A percentile compares a stretch with the other conserved stretches of the same genome.
These are phyloP conservation scores for Mortierella sp. DNA, from an alignment of 371 early-diverging fungal species.

Conservation along the genomic window DNA sequence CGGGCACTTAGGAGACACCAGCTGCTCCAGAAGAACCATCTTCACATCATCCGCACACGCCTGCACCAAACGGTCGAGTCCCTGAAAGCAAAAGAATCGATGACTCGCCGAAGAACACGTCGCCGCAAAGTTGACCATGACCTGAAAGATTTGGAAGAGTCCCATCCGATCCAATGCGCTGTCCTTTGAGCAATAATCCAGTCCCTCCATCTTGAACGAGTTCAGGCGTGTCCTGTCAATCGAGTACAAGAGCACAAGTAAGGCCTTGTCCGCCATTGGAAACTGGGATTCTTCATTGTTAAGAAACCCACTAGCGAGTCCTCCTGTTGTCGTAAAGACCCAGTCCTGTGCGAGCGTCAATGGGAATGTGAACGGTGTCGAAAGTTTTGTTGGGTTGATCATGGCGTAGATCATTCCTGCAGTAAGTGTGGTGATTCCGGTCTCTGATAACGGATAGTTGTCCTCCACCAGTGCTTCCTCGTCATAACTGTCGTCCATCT, in stretches of 20 bases:
- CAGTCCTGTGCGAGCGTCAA: conserved; percentile 41
- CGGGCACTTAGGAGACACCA: conserved; percentile 39
- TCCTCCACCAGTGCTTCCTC: conserved; percentile 53
- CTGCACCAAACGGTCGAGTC: conserved; percentile 37
- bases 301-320: conserved; percentile 44
- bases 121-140: conserved; percentile 50
- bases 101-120: conserved; percentile 36
- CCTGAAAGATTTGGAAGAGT: conserved; percentile 46
- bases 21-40: conserved; percentile 37
- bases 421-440: conserved; percentile 42
- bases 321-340: conserved; percentile 47
- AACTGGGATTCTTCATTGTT: conserved; percentile 41
- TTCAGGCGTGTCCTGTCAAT: conserved; percentile 43
- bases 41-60: conserved; percentile 46
- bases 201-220: conserved; percentile 29
- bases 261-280: conserved; percentile 48
- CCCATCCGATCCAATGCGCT: conserved; percentile 45
- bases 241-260: conserved; percentile 38
- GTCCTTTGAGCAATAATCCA: conserved; percentile 43
- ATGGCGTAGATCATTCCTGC: conserved; percentile 44
- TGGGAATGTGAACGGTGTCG: conserved; percentile 28
- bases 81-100: conserved; percentile 50
- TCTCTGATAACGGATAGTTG: conserved; percentile 52
- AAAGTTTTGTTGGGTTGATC: conserved; percentile 18
- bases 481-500: conserved; percentile 47